phyloP scores from a whole-genome alignment of 2,329 filamentous ascomycete genomes.

The Zasmidium cellare region DNA sequence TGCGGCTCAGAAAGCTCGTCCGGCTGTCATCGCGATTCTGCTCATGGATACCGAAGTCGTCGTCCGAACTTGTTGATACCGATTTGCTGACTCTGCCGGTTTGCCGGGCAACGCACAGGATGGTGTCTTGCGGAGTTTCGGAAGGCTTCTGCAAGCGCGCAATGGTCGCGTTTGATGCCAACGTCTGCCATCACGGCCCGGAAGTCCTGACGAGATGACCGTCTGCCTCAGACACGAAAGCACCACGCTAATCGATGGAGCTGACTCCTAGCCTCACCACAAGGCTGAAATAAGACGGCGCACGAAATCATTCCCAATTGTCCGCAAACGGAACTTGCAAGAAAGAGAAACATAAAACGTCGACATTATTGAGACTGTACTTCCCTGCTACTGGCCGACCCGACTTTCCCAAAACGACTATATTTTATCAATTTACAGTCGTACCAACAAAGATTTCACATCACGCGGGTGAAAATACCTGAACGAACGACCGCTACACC shows the following conservation, averaged over 20 bases:
- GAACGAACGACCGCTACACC: neutral
- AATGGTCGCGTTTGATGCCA: conserved; percentile 6
- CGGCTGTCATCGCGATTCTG: neutral
- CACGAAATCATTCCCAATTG: neutral
- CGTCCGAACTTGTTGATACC: neutral
- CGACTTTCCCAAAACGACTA: neutral
- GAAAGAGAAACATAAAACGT: neutral
- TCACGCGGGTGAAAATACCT: neutral
- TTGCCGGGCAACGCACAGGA: neutral
- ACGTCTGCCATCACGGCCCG: conserved; percentile 1
- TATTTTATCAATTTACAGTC: neutral
- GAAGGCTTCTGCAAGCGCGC: conserved; percentile 2
- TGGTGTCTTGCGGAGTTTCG: neutral
- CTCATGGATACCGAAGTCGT: neutral
- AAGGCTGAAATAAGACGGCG: neutral
- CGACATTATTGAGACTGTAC: neutral
- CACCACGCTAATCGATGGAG: neutral
- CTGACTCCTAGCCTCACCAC: neutral
- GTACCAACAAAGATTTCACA: neutral
- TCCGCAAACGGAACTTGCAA: neutral
- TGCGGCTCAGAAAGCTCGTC: neutral
- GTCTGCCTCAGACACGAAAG: neutral
- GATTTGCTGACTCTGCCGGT: neutral
- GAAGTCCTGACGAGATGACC: neutral
- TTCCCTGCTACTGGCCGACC: neutral